Evolutionary conservation across 129 eudicot genomes (phyloP), one percentile per base, ranked within the genome.

Genomic region (Flaveria bidentis): DNA sequence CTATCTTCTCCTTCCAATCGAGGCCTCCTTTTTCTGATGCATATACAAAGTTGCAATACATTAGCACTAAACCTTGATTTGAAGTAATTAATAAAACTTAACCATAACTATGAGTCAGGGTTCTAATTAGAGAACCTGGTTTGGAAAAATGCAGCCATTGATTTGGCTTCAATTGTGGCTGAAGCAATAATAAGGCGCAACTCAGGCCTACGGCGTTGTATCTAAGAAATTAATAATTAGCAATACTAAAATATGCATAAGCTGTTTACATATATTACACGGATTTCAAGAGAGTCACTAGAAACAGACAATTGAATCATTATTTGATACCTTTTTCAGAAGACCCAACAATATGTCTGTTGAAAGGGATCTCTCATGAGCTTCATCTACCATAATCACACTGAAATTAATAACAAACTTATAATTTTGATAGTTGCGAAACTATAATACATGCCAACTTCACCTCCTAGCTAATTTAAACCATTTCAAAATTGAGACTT

Each of bases 321-420:
- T 17, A 58, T 16, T 47, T 0, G 16, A 30, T 79, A 94, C 99
- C 99, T 94, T 94, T 85, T 90, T 94, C 57, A 94, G 84, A 53
- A 94, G 96, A 81, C 99, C 99, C 64, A 91, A 78, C 79, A 94
- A 84, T 39, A 94, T 88, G 75, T 94, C 99, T 5, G 96, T 94
- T 58, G 99, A 87, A 61, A 91, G 85, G 61, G 99, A 91, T 82
- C 99, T 85, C 80, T 94, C 99, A 51, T 94, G 99, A 81, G 97
- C 99, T 87, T 94, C 99, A 78, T 94, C 99, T 51, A 94, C 94
- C 99, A 94, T 94, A 78, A 94, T 89, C 55, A 94, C 96, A 86
- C 99, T 94, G 85, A 56, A 82, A 67, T 16, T 28, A 62, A 63
- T 2, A 1, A 45, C 20, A 56, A 20, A 46, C 50, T 44, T 17